Evolutionary conservation across 768 basidiomycete species (phyloP), one percentile per base, ranked within the genome.

Genomic region (Suillus cothurnatus): DNA sequence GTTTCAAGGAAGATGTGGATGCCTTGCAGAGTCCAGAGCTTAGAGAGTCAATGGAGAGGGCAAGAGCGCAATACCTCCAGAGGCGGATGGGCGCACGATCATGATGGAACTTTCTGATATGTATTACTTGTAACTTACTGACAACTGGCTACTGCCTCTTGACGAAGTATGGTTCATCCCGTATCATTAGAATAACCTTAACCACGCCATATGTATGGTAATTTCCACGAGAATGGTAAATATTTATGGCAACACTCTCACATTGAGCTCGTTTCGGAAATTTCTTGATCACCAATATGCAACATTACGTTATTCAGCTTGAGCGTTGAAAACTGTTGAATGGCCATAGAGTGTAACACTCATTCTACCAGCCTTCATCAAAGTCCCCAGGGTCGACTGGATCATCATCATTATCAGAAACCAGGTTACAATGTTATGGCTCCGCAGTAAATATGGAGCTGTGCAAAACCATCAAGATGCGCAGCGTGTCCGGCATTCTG

Each of bases 11-110:
- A 68, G 86, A 87, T 59, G 78, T 81, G 52, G 70, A 69, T 36
- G 67, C 78, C 11, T 90, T 86, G 83, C 80, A 85, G 73, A 92
- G 88, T 71, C 82, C 86, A 1, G 88, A 90, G 78, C 71, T 93
- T 45, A 81, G 84, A 63, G 88, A 89, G 76, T 84, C 82, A 32
- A 93, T 93, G 91, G 87, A 87, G 75, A 79, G 81, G 9, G 91
- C 91, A 11, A 79, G 91, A 36, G 84, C 83, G 6, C 67, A 57
- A 36, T 70, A 70, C 39, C 26, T 69, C 59, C 69, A 73, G 59
- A 73, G 23, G n/a, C 21, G 63, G 60, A 62, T 39, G 34, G 31
- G 39, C 31, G 31, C 21, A 32, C 17, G 39, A 34, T 36, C 26
- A 28, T 62, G 49, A 56, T 62, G 34, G 23, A 41, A n/a, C 12